These are phyloP conservation scores for Penicillium rolfsii DNA, from an alignment of 2,329 filamentous ascomycete genomes.

Conservation along the genomic window DNA sequence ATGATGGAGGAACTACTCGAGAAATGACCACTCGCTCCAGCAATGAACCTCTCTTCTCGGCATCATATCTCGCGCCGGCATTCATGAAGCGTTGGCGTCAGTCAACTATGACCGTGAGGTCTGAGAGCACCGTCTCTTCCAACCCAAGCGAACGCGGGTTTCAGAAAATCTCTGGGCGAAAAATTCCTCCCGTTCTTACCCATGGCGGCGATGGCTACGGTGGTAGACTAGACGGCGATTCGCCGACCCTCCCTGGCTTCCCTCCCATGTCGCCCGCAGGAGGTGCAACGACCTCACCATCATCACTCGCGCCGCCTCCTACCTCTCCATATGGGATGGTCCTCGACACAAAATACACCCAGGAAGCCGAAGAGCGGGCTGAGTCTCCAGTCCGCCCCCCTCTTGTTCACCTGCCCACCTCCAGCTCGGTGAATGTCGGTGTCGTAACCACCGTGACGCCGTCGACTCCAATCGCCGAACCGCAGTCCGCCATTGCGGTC, in stretches of 20 bases:
- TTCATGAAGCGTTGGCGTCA: constrained; percentile 48
- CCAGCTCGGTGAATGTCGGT: constrained; percentile 38
- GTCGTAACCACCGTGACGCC: constrained; percentile 30
- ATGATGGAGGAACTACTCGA: constrained; percentile 28
- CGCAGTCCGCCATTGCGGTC: constrained; percentile 32
- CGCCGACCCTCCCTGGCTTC: constrained; percentile 35
- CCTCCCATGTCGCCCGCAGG: constrained; percentile 32
- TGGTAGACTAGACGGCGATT: constrained; percentile 38
- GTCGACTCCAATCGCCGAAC: constrained; percentile 33
- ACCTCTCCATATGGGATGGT: constrained; percentile 35
- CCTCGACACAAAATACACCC: constrained; percentile 37
- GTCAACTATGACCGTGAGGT: constrained; percentile 41
- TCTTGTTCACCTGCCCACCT: constrained; percentile 48
- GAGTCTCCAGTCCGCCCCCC: constrained; percentile 46
- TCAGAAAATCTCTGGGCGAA: constrained; percentile 54
- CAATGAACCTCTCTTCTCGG: constrained; percentile 43
- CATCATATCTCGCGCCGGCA: constrained; percentile 42
- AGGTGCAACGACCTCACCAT: constrained; percentile 26
- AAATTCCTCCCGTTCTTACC: constrained; percentile 51
- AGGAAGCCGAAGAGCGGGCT: constrained; percentile 34
- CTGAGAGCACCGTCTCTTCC: constrained; percentile 39
- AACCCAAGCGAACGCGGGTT: constrained; percentile 51
- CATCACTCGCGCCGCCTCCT: constrained; percentile 34
- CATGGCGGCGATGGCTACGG: constrained; percentile 53
- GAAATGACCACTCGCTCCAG: constrained; percentile 44